Conservation (phyloP, 1,284 basidiomycete genomes). For the Grifola frondosa region DNA sequence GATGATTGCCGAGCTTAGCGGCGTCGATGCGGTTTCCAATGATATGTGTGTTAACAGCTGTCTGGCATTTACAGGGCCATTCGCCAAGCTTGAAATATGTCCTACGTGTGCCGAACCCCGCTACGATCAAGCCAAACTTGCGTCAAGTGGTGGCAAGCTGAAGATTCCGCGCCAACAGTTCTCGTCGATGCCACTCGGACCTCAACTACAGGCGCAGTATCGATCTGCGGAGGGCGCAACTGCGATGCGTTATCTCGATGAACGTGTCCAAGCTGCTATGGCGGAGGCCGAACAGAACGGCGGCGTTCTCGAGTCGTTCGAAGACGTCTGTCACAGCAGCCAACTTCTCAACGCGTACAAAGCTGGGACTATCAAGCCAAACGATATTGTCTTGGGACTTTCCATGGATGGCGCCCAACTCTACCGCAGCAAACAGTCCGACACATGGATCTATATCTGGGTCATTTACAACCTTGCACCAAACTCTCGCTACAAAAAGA, state of each 20-base stretch:
- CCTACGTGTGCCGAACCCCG: constrained; percentile 10
- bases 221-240: constrained; percentile 11
- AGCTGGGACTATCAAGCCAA: constrained; percentile 11
- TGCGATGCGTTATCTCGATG: constrained; percentile 15
- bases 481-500: constrained; percentile 23
- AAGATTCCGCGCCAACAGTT: constrained; percentile 7
- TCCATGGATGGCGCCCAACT: constrained; percentile 34
- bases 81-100: constrained; percentile 18
- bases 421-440: constrained; percentile 24
- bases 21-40: constrained; percentile 21
- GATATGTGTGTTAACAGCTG: constrained; percentile 38
- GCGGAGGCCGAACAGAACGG: background rate
- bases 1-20: constrained; percentile 24
- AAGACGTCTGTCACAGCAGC: constrained; percentile 15
- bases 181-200: constrained; percentile 22
- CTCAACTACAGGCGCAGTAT: constrained; percentile 25
- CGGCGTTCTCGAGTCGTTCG: background rate
- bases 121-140: constrained; percentile 4
- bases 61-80: constrained; percentile 34
- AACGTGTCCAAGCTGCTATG: background rate
- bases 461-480: constrained; percentile 21
- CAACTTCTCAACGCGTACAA: constrained; percentile 18
- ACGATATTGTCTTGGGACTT: constrained; percentile 23
- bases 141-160: no score
- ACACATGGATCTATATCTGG: constrained; percentile 32